phyloP scores from a whole-genome alignment of 2,329 filamentous ascomycete genomes.

The Orbilia quercus region DNA sequence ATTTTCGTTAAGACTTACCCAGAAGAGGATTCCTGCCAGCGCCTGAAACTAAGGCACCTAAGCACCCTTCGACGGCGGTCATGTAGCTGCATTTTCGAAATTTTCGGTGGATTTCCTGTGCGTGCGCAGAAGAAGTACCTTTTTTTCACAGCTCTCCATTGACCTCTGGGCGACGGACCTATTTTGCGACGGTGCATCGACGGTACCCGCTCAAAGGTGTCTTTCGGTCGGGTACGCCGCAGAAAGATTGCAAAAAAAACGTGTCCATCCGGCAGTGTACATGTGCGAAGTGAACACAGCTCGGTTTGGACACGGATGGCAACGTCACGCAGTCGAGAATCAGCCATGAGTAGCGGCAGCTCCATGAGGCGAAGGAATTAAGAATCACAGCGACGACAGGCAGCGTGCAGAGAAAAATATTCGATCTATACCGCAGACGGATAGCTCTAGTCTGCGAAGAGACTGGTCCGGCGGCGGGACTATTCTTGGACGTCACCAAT shows the following conservation, averaged over 20 bases:
- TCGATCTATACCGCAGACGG: slow-evolving; percentile 24
- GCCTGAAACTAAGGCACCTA: slow-evolving; percentile 52
- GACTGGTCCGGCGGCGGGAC: slow-evolving; percentile 23
- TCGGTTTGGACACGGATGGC: slow-evolving; percentile 27
- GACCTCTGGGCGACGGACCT: slow-evolving; percentile 55
- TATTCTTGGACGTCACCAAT: slow-evolving; percentile 54
- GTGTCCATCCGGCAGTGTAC: slow-evolving; percentile 41
- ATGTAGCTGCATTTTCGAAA: slow-evolving; percentile 1
- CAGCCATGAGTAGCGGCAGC: slow-evolving; percentile 43
- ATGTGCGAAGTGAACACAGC: slow-evolving; percentile 4
- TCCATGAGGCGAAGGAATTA: slow-evolving; percentile 45
- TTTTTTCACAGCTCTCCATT: slow-evolving; percentile 30
- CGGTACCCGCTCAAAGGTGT: slow-evolving; percentile 25
- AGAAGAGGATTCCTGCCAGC: slow-evolving; percentile 36
- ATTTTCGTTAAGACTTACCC: slow-evolving; percentile 53
- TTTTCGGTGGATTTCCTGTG: slow-evolving; percentile 4
- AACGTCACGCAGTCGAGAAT: slow-evolving; percentile 45
- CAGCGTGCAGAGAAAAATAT: slow-evolving; percentile 3
- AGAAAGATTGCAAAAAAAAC: slow-evolving; percentile 25
- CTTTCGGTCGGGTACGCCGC: slow-evolving; percentile 49
- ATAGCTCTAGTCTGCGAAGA: slow-evolving; percentile 39
- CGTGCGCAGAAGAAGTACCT: background rate
- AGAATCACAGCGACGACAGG: background rate
- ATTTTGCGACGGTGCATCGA: slow-evolving; percentile 41
- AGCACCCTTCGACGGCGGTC: slow-evolving; percentile 20